Base-by-base conservation (phyloP, 148 eudicot genomes). In the Nepenthes gracilis region DNA sequence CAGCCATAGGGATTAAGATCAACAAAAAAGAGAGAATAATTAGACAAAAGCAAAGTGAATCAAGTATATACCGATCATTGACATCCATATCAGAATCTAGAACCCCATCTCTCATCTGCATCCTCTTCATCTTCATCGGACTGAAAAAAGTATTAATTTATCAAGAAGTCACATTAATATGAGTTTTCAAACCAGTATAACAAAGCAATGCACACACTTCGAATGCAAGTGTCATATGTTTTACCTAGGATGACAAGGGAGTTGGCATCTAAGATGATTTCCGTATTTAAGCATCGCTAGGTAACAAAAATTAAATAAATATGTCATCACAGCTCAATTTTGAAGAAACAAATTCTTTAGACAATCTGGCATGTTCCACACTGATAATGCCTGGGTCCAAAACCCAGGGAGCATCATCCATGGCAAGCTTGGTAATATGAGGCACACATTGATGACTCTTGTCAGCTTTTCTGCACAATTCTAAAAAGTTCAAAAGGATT, bases 51-150 rank as follows among this genome's bases (percentile, higher is more conserved):
- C 36, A n/a, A 10, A 11, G 61, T 43, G 60, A 53, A 38, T 1
- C 2, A 52, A 7, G 2, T 9, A 11, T 69, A 49, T 74, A 84
- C 97, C 86, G 67, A 2, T 55, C 76, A 59, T 80, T 90, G 69
- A 74, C 79, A 52, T 92, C 93, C 84, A 85, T 81, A 57, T 83
- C 88, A 65, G 88, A 78, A 55, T 88, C 83, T 64, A 80, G 81
- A 23, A 76, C 76, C 86, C 83, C 83, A 78, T 79, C 85, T 84
- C 70, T 70, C 77, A 78, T 92, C 96, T 69, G 77, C 79, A 65
- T 77, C 83, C 58, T 77, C 86, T 64, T 81, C 80, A 72, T 92
- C 96, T 70, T 92, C 96, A 65, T 88, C 96, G 33, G 78, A 85
- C 96, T 92, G 70, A 54, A 79, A 23, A 23, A 23, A 23, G 23